Evolutionary conservation across 2,329 filamentous ascomycete species (phyloP).

Genomic region (Hawksworthiomyces lignivorus): DNA sequence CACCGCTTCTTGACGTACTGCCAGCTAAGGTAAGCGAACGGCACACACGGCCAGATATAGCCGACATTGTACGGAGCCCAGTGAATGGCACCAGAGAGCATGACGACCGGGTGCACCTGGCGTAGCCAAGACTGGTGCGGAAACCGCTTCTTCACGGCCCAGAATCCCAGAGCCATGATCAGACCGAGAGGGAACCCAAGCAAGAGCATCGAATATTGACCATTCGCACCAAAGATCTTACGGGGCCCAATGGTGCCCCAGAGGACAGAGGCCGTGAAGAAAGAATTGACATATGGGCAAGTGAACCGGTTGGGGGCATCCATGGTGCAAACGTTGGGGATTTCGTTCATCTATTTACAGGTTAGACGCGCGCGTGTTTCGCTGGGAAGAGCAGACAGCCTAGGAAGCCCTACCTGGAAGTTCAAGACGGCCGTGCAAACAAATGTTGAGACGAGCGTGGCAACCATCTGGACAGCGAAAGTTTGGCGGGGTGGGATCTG

Average conservation of each 20-base stretch:
- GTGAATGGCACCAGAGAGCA: constrained; percentile 27
- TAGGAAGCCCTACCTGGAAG: constrained; percentile 16
- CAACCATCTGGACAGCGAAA: constrained; percentile 29
- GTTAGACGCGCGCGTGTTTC: not conserved
- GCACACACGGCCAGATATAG: constrained; percentile 36
- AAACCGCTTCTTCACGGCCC: constrained; percentile 24
- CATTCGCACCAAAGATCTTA: constrained; percentile 41
- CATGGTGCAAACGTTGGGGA: constrained; percentile 38
- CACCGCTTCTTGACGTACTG: constrained; percentile 29
- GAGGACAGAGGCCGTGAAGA: constrained; percentile 52
- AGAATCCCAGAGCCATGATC: constrained; percentile 35
- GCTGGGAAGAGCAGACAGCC: not conserved
- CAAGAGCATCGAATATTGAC: constrained; percentile 40
- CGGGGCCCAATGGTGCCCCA: constrained; percentile 54
- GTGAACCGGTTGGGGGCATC: constrained; percentile 43
- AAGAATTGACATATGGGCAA: constrained; percentile 50
- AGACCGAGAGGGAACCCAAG: constrained; percentile 44
- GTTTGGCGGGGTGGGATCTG: constrained; percentile 25
- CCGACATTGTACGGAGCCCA: constrained; percentile 34
- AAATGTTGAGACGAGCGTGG: constrained; percentile 27
- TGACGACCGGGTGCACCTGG: constrained; percentile 32
- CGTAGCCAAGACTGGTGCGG: constrained; percentile 26
- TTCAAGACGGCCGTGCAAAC: constrained; percentile 29
- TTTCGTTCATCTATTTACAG: constrained; percentile 6
- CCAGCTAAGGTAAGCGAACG: constrained; percentile 34